These are phyloP conservation scores for Botrytis medusae DNA, from an alignment of 2,329 filamentous ascomycete species.

Conservation along the genomic window DNA sequence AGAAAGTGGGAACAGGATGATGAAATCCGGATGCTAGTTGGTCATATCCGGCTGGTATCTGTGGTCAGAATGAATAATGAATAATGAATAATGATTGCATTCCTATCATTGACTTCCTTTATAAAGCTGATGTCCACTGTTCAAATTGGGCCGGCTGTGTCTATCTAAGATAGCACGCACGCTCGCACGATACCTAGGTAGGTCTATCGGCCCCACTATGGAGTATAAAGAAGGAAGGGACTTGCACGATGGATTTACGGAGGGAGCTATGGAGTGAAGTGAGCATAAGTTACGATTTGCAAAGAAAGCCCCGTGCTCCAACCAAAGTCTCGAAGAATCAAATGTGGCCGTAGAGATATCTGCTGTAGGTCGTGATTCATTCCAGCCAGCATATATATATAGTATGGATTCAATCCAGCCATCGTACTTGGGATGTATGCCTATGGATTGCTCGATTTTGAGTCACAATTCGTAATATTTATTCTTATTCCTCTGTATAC, in stretches of 20 bases:
- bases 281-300: no score
- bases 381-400: neutral
- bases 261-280: no score
- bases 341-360: neutral
- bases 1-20: slow-evolving; percentile 13
- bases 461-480: neutral
- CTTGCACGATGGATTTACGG: neutral
- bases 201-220: slow-evolving; percentile 6
- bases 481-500: no score
- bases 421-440: neutral
- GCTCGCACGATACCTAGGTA: neutral
- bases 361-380: neutral
- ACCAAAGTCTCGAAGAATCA: neutral
- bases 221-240: slow-evolving; percentile 6
- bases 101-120: slow-evolving; percentile 2
- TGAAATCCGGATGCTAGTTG: neutral
- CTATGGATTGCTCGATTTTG: neutral
- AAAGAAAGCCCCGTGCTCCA: neutral
- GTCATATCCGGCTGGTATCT: neutral
- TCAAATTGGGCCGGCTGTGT: neutral
- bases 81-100: neutral
- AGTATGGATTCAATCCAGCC: neutral
- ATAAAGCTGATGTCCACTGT: neutral
- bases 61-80: neutral
- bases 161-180: neutral